Evolutionary conservation across 176 grass and related monocot species (phyloP), one percentile per base, ranked within the genome.

Genomic region (Musa itinerans): DNA sequence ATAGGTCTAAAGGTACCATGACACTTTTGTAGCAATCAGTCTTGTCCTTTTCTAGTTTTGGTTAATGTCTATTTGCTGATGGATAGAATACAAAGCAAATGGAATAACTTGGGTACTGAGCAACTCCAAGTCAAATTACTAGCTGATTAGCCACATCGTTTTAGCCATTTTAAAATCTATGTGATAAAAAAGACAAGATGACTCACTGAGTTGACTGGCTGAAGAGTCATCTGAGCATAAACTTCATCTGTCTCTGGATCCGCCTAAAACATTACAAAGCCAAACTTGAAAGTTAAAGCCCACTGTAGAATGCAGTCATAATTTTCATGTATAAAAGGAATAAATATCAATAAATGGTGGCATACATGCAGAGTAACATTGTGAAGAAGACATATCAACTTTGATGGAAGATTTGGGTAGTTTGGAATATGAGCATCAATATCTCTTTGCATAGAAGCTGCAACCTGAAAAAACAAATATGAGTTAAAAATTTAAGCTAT

Each of bases 361-460:
- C 55, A 85, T 92, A 99, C 96, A 88, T 99, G 96, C 73, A 99
- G 76, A 84, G 74, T 95, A 73, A 99, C 91, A 88, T 88, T 92
- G 71, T 89, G 91, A 79, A 99, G 96, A 73, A 99, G 91, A 49
- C 96, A 99, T 85, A 95, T 99, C 84, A 99, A 76, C 79, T 99
- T 92, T 0, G 96, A 89, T 2, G 96, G 85, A 84, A 99, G 91
- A 75, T 99, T 92, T 24, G 96, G 89, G 54, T 99, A 95, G 81
- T 83, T 99, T 76, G 96, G 96, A 20, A 95, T 78, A 79, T 99
- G 96, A 3, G 74, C 84, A 84, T 99, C 96, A 49, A 92, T 80
- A 79, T 92, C 91, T 83, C 92, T 99, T 86, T 95, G 96, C 96
- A 99, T 99, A 86, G 96, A 99, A 82, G 96, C 96, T 71, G 96